Base-by-base conservation (phyloP, 2,329 filamentous ascomycete species). In the Leptographium wingfieldii region DNA sequence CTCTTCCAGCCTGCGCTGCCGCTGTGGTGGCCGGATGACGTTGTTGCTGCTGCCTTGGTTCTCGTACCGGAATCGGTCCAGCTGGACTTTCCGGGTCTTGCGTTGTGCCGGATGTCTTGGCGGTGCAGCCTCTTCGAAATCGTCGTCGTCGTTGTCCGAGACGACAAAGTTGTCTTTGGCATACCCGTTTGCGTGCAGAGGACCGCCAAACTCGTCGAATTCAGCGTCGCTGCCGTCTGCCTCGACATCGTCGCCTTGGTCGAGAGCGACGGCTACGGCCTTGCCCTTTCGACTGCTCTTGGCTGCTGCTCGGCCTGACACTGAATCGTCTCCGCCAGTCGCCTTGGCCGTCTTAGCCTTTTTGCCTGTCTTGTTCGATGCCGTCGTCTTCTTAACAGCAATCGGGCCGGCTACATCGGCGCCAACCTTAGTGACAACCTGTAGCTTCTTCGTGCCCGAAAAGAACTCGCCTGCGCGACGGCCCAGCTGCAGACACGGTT, bases 381-480 rank as follows among this genome's bases (percentile, higher is more conserved):
- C 59, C 7, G 33, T 58, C 14, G 55, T 11, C 55, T 29, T 48
- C 40, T 56, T 56, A 1, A 43, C 29, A 11, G 56, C 11, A 0
- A 25, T 51, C 16, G 38, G 43, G 33, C 51, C 29, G 10, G 27
- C 55, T 56, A 55, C 59, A 27, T 69, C 69, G 65, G 65, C 65
- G 59, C 66, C 69, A 64, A 67, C 67, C 67, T 73, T 73, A 68
- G 71, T 72, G 63, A 72, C 71, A 64, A 77, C 64, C 38, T 69
- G 60, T 31, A 84, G 72, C 67, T 74, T 76, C 25, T 73, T 75
- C 60, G 71, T 71, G 2, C 76, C 74, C 0, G 63, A 66, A 19
- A 81, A 65, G 62, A 81, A 83, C 7, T 69, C 63, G 12, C 67
- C 63, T 4, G 78, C 75, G 16, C 68, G 68, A 22, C 68, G 68